phyloP scores from a whole-genome alignment of 163 green algal species.

The Scenedesmus sp. region DNA sequence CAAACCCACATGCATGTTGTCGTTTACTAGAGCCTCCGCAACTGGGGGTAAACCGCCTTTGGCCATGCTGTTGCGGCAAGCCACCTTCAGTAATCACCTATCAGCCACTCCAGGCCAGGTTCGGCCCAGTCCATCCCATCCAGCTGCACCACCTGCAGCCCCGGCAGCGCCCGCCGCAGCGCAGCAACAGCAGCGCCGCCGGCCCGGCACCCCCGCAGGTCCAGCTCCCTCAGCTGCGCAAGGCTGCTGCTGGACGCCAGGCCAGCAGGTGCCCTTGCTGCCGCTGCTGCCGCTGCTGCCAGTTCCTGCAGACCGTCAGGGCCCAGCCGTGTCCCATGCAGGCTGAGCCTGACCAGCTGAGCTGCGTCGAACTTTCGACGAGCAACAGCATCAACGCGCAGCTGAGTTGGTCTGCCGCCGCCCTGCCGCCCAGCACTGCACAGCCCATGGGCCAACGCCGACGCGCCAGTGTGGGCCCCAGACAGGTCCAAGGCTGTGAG shows the following conservation, averaged over 20 bases:
- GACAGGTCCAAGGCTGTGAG: background rate
- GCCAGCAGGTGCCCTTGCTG: background rate
- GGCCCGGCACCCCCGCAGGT: background rate
- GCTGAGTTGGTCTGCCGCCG: background rate
- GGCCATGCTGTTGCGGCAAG: no score
- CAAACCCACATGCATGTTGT: no score
- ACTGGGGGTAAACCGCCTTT: no score
- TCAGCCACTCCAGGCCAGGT: background rate
- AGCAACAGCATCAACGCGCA: background rate
- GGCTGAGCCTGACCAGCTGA: background rate
- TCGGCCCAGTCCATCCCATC: background rate
- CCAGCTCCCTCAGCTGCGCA: background rate
- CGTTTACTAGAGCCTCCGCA: no score
- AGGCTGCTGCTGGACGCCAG: background rate
- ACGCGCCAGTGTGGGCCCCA: background rate
- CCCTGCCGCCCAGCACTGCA: background rate
- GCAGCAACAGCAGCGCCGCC: background rate
- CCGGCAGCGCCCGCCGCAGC: background rate
- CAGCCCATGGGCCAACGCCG: background rate
- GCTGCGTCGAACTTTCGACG: background rate
- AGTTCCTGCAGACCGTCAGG: background rate
- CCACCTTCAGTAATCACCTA: background rate
- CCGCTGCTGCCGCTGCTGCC: background rate
- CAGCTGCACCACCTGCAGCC: background rate
- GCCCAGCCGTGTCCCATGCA: background rate